Percentiles rank a stretch among this genome's conserved stretches.
Conservation (phyloP, 73 alveolate species). For the Paramecium tetraurelia region DNA sequence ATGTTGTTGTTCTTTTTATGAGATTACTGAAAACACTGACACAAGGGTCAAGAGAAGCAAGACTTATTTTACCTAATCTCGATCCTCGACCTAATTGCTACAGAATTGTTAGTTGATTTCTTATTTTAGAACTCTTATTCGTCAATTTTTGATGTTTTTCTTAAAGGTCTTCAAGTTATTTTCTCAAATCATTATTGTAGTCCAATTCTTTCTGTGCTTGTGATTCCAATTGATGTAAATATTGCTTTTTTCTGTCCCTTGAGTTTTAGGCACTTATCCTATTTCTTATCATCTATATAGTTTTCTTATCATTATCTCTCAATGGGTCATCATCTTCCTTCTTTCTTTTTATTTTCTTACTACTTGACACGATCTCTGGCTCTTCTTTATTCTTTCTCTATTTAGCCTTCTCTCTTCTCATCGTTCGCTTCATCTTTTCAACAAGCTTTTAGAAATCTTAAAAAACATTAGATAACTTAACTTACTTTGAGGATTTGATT, state of each 20-base stretch:
- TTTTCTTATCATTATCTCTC: slow-evolving; percentile 67
- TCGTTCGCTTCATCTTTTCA: slow-evolving; percentile 10
- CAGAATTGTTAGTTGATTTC: background rate
- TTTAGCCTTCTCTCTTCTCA: slow-evolving; percentile 34
- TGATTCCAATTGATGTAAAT: background rate
- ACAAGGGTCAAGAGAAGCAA: slow-evolving; percentile 12
- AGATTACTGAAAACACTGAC: slow-evolving; percentile 41
- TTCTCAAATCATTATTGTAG: background rate
- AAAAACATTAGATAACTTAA: background rate
- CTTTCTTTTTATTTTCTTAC: slow-evolving; percentile 18
- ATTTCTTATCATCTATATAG: slow-evolving; percentile 68
- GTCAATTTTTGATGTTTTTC: background rate
- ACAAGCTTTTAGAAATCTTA: slow-evolving; percentile 19
- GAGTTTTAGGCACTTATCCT: slow-evolving; percentile 71
- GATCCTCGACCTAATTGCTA: background rate
- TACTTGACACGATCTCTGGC: background rate
- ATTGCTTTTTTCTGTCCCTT: slow-evolving; percentile 69
- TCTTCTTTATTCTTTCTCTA: slow-evolving; percentile 1
- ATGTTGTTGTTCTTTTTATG: background rate
- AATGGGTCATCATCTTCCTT: slow-evolving; percentile 47
- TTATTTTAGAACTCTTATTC: background rate
- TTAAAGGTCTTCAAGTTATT: background rate
- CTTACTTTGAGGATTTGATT: background rate
- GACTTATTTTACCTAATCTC: slow-evolving; percentile 37
- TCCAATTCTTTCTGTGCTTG: background rate